phyloP scores from a whole-genome alignment of 2,329 filamentous ascomycete species.

The Madurella mycetomatis region DNA sequence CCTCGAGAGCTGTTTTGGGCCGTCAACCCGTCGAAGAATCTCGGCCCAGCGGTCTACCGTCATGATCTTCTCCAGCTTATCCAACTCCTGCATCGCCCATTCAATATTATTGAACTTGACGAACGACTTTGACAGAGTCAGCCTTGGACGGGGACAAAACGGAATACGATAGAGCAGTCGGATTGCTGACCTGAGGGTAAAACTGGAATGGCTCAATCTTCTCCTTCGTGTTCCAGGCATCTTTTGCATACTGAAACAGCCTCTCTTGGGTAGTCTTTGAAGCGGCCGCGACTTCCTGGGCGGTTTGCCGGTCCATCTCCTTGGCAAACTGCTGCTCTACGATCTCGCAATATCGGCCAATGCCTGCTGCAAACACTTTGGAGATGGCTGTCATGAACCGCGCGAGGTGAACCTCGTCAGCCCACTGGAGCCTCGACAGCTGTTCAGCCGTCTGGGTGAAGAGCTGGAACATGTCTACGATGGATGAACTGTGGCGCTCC shows the following conservation, averaged over 20 bases:
- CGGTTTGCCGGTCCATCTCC: constrained; percentile 90
- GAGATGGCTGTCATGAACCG: constrained; percentile 95
- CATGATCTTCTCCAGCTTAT: constrained; percentile 83
- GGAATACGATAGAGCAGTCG: constrained; percentile 4
- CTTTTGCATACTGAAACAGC: constrained; percentile 88
- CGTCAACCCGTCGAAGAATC: constrained; percentile 69
- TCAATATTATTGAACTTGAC: constrained; percentile 98
- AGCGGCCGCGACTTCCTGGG: constrained; percentile 75
- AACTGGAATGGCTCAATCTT: constrained; percentile 97
- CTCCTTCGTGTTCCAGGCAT: constrained; percentile 86
- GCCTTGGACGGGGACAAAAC: background rate
- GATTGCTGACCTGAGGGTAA: constrained; percentile 69
- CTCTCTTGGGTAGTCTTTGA: constrained; percentile 83
- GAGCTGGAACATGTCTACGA: constrained; percentile 88
- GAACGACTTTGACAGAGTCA: constrained; percentile 63
- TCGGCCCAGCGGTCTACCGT: constrained; percentile 88
- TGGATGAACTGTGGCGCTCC: constrained; percentile 85
- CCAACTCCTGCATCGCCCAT: constrained; percentile 86
- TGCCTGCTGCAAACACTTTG: constrained; percentile 75
- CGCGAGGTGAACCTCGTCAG: constrained; percentile 87
- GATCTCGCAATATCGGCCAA: constrained; percentile 86
- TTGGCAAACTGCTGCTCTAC: constrained; percentile 78
- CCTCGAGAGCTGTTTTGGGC: constrained; percentile 57
- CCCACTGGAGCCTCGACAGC: constrained; percentile 82
- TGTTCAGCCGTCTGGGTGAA: constrained; percentile 92